Percentiles rank a stretch among this genome's conserved stretches.
phyloP scores from a whole-genome alignment of 2,329 filamentous ascomycete genomes.

The Blastomyces emzantsi region DNA sequence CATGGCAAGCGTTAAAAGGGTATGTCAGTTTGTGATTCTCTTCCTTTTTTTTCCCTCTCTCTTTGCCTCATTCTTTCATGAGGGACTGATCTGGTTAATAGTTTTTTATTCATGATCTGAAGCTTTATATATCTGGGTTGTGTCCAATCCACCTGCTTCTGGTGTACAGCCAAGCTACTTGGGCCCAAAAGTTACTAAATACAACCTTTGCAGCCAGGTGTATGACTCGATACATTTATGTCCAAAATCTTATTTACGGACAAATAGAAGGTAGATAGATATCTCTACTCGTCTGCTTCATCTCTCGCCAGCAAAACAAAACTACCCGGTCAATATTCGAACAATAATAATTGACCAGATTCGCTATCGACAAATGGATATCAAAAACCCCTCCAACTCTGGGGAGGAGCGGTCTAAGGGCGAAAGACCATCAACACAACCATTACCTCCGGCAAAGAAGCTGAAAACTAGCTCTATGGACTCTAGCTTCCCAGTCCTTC shows the following conservation, averaged over 20 bases:
- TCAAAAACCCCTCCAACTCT: not conserved
- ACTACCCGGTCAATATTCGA: not conserved
- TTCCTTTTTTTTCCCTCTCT: not conserved
- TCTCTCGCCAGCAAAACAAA: not conserved
- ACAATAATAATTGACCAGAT: not conserved
- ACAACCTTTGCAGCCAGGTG: not conserved
- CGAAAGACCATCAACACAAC: not conserved
- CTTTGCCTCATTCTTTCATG: not conserved
- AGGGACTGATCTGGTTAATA: not conserved
- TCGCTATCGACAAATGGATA: not conserved
- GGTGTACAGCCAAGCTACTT: not conserved
- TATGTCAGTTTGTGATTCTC: not conserved
- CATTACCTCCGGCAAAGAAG: not conserved
- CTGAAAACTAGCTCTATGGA: slow-evolving; percentile 11
- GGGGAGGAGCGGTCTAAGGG: not conserved
- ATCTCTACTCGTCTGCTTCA: not conserved
- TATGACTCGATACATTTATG: not conserved
- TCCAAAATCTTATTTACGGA: not conserved
- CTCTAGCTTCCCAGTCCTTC: slow-evolving; percentile 14
- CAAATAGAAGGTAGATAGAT: not conserved
- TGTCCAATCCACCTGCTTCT: too few relatives aligned
- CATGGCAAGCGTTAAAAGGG: not conserved
- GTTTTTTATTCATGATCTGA: not conserved
- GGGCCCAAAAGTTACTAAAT: not conserved
- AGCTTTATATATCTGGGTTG: not conserved